phyloP scores from a whole-genome alignment of 208 protist genomes.

The Leishmania gerbilli region DNA sequence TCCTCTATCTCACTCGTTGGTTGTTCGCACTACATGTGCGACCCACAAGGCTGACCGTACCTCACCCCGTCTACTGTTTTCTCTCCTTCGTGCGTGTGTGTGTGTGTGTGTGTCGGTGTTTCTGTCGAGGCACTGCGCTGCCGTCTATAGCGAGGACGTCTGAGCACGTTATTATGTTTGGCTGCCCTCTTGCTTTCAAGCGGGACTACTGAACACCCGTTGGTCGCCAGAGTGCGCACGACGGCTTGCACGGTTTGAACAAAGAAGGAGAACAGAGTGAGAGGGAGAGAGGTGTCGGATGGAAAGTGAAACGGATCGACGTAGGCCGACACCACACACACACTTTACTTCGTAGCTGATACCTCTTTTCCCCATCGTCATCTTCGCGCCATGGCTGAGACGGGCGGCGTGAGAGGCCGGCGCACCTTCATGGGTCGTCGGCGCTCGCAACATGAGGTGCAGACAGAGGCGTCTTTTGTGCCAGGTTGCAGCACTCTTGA shows the following conservation, averaged over 20 bases:
- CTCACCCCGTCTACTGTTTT: background rate
- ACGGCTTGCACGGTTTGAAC: background rate
- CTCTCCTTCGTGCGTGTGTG: background rate
- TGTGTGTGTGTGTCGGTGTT: background rate
- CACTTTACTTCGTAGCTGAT: background rate
- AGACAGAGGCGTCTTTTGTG: conserved; percentile 86
- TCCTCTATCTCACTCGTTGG: background rate
- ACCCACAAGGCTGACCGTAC: too few species aligned
- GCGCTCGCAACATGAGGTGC: conserved; percentile 46
- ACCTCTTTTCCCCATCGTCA: background rate
- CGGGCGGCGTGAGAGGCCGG: conserved; percentile 3
- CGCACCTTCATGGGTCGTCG: conserved; percentile 32
- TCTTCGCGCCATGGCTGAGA: background rate
- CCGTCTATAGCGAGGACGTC: too few species aligned
- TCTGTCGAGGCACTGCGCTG: background rate
- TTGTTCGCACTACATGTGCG: background rate
- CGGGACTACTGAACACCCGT: background rate
- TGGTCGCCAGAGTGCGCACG: background rate
- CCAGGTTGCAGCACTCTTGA: conserved; percentile 52
- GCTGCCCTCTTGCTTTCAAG: background rate
- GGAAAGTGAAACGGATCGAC: background rate
- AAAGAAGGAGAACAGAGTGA: background rate
- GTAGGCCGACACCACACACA: background rate
- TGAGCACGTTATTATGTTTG: too few species aligned
- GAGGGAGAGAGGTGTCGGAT: background rate